phyloP scores from a whole-genome alignment of 768 basidiomycete genomes.

The Crucibulum laeve region DNA sequence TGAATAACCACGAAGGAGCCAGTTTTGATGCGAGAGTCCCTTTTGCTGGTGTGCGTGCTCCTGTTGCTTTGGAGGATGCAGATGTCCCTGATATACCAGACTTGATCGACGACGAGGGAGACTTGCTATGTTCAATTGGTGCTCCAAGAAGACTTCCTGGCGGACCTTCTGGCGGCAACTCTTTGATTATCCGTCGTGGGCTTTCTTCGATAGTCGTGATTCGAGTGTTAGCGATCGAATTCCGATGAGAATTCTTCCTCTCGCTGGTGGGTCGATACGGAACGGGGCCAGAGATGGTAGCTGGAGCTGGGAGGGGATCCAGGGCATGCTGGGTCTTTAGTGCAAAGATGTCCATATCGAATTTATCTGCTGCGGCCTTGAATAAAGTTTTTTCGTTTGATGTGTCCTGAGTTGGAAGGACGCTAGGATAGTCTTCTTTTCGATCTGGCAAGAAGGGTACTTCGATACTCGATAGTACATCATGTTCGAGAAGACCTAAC shows the following conservation, averaged over 20 bases:
- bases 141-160: conserved; percentile 12
- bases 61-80: conserved; percentile 31
- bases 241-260: conserved; percentile 46
- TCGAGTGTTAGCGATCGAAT: conserved; percentile 38
- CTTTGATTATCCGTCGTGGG: conserved; percentile 43
- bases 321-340: conserved; percentile 32
- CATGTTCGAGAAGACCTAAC: conserved; percentile 88
- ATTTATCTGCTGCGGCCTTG: conserved; percentile 62
- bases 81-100: conserved; percentile 51
- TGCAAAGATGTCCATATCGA: conserved; percentile 69
- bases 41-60: conserved; percentile 22
- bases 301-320: conserved; percentile 18
- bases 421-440: conserved; percentile 21
- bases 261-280: conserved; percentile 33
- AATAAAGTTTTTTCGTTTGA: conserved; percentile 31
- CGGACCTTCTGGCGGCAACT: conserved; percentile 46
- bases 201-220: conserved; percentile 74
- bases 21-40: conserved; percentile 52
- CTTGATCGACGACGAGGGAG: conserved; percentile 64
- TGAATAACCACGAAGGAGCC: conserved; percentile 76
- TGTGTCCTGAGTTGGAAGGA: conserved; percentile 21
- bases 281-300: conserved; percentile 39
- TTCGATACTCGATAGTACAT: conserved; percentile 85
- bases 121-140: conserved; percentile 40
- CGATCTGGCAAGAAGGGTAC: conserved; percentile 69